These are phyloP conservation scores for Apiotrichum akiyoshidainum DNA, from an alignment of 1,284 basidiomycete genomes.

Conservation along the genomic window DNA sequence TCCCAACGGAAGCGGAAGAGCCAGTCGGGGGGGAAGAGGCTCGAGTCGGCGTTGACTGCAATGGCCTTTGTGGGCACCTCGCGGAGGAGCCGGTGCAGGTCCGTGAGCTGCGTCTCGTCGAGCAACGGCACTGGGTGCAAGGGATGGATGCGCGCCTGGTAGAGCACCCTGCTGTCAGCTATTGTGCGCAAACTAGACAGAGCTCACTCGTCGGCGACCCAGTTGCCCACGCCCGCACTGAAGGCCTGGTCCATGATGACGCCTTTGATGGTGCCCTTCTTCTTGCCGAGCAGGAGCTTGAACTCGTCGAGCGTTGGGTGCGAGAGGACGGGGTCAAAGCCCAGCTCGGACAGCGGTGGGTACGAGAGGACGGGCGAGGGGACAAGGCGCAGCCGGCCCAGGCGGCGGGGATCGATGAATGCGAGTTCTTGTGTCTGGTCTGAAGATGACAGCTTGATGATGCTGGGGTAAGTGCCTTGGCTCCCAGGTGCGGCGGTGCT, in stretches of 20 bases:
- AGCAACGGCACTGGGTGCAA: constrained; percentile 65
- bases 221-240: constrained; percentile 78
- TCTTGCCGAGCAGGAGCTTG: constrained; percentile 55
- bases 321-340: constrained; percentile 72
- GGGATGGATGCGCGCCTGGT: constrained; percentile 73
- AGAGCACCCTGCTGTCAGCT: constrained; percentile 61
- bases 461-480: constrained; percentile 47
- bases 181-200: not conserved
- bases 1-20: constrained; percentile 56
- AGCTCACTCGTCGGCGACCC: constrained; percentile 64
- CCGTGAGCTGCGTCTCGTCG: constrained; percentile 55
- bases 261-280: constrained; percentile 71
- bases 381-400: constrained; percentile 68
- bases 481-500: constrained; percentile 10
- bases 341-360: constrained; percentile 66
- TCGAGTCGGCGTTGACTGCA: constrained; percentile 67
- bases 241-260: constrained; percentile 77
- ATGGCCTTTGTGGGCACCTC: constrained; percentile 66
- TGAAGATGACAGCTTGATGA: constrained; percentile 39
- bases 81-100: constrained; percentile 60
- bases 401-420: constrained; percentile 58
- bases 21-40: constrained; percentile 62
- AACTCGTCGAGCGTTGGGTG: constrained; percentile 67
- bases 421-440: constrained; percentile 38
- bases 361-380: constrained; percentile 59